A percentile compares a stretch with the other conserved stretches of the same genome.
phyloP scores from a whole-genome alignment of 306 rosid species.

The Carpinus viminea region DNA sequence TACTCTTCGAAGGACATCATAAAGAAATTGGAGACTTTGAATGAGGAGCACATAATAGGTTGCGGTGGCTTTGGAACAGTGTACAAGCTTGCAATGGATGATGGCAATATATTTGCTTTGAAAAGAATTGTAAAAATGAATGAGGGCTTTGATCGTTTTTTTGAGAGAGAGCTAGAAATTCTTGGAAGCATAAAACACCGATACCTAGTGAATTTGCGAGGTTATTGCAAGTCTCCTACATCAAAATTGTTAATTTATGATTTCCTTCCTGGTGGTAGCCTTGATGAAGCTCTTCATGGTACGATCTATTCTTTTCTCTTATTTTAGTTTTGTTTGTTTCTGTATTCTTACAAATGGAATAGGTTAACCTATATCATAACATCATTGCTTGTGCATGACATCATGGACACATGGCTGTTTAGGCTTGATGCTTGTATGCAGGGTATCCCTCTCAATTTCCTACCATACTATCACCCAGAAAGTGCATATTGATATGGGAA shows the following conservation, averaged over 20 bases:
- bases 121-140: slow-evolving; percentile 88
- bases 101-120: slow-evolving; percentile 89
- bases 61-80: slow-evolving; percentile 93
- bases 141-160: slow-evolving; percentile 94
- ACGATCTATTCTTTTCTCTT: slow-evolving; percentile 27
- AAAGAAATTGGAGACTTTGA: slow-evolving; percentile 89
- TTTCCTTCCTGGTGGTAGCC: slow-evolving; percentile 93
- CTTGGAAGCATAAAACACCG: slow-evolving; percentile 98
- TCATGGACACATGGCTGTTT: neutral
- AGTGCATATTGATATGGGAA: neutral
- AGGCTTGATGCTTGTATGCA: neutral
- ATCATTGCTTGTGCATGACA: neutral
- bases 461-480: neutral
- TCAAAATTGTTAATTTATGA: slow-evolving; percentile 94
- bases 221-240: slow-evolving; percentile 97
- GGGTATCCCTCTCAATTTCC: neutral
- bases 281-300: slow-evolving; percentile 97
- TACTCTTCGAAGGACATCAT: slow-evolving; percentile 94
- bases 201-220: slow-evolving; percentile 93
- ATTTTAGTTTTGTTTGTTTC: slow-evolving; percentile 18
- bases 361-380: neutral
- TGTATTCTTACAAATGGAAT: neutral
- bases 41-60: slow-evolving; percentile 91
- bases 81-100: slow-evolving; percentile 98
- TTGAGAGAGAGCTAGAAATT: slow-evolving; percentile 96